These are phyloP conservation scores for Leccinum obscurum DNA, from an alignment of 768 basidiomycete genomes.

Conservation along the genomic window DNA sequence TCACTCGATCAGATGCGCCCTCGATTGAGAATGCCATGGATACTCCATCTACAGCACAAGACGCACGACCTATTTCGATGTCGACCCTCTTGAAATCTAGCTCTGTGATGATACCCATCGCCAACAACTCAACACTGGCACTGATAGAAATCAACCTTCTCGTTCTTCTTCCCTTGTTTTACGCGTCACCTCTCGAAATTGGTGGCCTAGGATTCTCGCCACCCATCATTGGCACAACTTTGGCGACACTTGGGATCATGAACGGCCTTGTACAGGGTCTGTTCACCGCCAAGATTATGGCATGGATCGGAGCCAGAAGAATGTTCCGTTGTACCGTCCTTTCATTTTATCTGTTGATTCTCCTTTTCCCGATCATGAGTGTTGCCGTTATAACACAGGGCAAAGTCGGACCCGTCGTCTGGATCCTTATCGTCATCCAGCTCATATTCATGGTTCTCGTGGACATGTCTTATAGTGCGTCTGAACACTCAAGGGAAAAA, in stretches of 20 bases:
- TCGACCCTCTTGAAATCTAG: constrained; percentile 28
- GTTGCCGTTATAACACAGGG: constrained; percentile 33
- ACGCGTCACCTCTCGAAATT: constrained; percentile 41
- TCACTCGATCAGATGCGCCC: neutral
- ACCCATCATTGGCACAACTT: constrained; percentile 39
- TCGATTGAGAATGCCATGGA: neutral
- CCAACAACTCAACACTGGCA: constrained; percentile 42
- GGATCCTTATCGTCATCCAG: constrained; percentile 36
- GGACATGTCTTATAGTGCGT: constrained; percentile 46
- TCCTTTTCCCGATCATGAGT: constrained; percentile 49
- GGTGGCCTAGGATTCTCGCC: constrained; percentile 47
- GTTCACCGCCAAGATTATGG: constrained; percentile 42
- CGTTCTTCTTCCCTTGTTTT: constrained; percentile 47
- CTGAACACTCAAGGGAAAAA: neutral
- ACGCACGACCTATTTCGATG: constrained; percentile 30
- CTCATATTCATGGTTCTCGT: constrained; percentile 31
- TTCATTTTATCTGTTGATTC: constrained; percentile 39
- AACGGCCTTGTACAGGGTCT: constrained; percentile 42
- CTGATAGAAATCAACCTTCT: constrained; percentile 42
- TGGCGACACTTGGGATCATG: constrained; percentile 39
- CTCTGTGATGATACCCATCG: constrained; percentile 41
- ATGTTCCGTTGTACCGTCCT: constrained; percentile 41
- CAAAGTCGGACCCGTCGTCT: constrained; percentile 37
- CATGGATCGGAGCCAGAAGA: constrained; percentile 40
- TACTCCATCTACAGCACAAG: neutral